phyloP scores from a whole-genome alignment of 768 basidiomycete species.

The Naganishia randhawae region DNA sequence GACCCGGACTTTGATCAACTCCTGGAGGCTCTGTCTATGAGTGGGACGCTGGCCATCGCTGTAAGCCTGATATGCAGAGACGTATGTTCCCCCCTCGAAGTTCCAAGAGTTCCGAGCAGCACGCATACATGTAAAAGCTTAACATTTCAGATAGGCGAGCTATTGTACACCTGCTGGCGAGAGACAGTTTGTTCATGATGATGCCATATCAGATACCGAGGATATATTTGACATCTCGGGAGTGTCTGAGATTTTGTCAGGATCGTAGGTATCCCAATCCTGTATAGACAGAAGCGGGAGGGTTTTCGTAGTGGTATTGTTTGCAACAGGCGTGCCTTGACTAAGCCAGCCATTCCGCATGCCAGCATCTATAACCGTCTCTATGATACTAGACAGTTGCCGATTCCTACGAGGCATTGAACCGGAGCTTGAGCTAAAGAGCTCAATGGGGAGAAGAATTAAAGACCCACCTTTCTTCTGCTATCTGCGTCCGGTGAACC shows the following conservation, averaged over 20 bases:
- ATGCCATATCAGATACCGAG: conserved; percentile 2
- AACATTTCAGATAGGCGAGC: background rate
- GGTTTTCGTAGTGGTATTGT: background rate
- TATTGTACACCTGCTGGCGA: background rate
- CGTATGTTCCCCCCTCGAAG: no score
- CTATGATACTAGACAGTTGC: conserved; percentile 18
- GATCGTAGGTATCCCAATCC: conserved; percentile 22
- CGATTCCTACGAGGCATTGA: conserved; percentile 8
- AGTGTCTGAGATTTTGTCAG: background rate
- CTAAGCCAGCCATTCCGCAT: conserved; percentile 24
- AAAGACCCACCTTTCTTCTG: conserved; percentile 22
- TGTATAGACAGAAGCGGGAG: conserved; percentile 10
- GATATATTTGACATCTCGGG: background rate
- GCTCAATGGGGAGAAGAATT: background rate
- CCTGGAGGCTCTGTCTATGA: no score
- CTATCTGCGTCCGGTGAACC: conserved; percentile 18
- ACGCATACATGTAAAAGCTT: background rate
- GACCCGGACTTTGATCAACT: no score
- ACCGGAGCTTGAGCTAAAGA: background rate
- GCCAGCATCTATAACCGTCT: conserved; percentile 25
- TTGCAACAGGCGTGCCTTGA: background rate
- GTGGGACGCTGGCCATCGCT: no score
- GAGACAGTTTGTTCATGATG: background rate
- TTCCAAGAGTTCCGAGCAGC: background rate
- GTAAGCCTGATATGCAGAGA: no score